Evolutionary conservation across 257 asterid genomes (phyloP), one percentile per base, ranked within the genome.

Genomic region (Solanum clarkiae): DNA sequence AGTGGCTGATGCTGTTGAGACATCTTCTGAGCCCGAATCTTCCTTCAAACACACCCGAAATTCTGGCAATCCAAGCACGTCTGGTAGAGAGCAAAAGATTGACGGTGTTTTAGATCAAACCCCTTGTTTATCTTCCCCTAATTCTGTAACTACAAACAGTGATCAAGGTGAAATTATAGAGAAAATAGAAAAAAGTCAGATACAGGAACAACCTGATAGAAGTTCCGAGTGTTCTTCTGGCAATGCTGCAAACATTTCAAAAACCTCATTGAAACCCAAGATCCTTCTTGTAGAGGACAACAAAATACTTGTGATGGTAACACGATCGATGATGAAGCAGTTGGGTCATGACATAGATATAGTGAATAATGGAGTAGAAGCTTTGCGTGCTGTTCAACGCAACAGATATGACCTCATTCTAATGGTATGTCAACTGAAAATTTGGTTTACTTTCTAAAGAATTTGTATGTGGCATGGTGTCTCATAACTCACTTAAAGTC

Each of bases 281-380:
- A 95, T 95, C 65, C 98, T 95, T 65, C 95, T 95, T 7, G 99
- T 95, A 72, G 99, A 94, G 80, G 98, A 95, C 82, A 94, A 85
- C 93, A 93, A 92, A 92, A 92, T 93, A 15, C 94, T 93, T 70
- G 95, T 95, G 85, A 92, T 94, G 95, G 99, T 94, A 22, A 88
- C 98, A 2, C 91, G 89, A 80, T 92, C 97, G 17, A 93, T 95
- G 98, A 92, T 92, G 99, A 93, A 92, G 88, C 97, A 89, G 88
- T 88, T 95, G 62, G 99, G 99, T 54, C 94, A 94, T 80, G 77
- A 54, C 80, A 89, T 94, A 36, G 93, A 90, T 36, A 93, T 95
- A 5, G 99, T 92, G 80, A 77, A 85, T 32, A 91, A 95, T 84
- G 99, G 99, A 59, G 90, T 91, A 7, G 98, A 95, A 90, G 99